Evolutionary conservation across 2,329 filamentous ascomycete species (phyloP), one percentile per base, ranked within the genome.

Genomic region (Epicoccum sorghinum): DNA sequence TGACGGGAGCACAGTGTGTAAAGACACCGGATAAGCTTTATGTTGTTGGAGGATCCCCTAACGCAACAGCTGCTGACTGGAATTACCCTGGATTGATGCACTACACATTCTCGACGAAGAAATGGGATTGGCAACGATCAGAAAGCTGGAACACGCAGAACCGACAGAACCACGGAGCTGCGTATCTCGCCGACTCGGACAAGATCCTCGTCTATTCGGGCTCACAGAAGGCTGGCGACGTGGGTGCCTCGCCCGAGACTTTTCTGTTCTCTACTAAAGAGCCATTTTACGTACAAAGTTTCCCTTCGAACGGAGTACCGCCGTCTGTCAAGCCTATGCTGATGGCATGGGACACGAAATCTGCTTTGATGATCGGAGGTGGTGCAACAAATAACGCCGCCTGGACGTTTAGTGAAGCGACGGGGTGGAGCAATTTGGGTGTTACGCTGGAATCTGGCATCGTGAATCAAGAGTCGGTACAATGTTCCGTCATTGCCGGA

Each of bases 201-300:
- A 83, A 85, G 4, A 89, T 98, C 49, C 76, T 97, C 23, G 82
- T 96, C 24, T 97, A 93, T 70, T 90, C 88, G 29, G 93, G 93
- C 40, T 86, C 82, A 13, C 85, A 87, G 64, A 83, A 87, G 62
- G 85, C 84, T 24, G 77, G 77, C 36, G 70, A 75, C 30, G 73
- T 77, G 7, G 75, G 78, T 6, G 78, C 83, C 0, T 92, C 90
- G 0, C 85, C 87, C 1, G 83, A 91, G 62, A 93, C 91, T 0
- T 96, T 93, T 66, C 81, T 88, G 14, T 86, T 97, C 54, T 78
- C 81, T 3, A 86, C 88, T 1, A 80, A 80, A 4, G 77, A 82
- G 29, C 90, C 91, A 0, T 90, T 89, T 70, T 72, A 65, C 4
- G 83, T 93, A 4, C 68, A 78, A 8, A 78, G 80, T 47, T 84